Base-by-base conservation (phyloP, 2,329 filamentous ascomycete species). In the Neopestalotiopsis sp. region DNA sequence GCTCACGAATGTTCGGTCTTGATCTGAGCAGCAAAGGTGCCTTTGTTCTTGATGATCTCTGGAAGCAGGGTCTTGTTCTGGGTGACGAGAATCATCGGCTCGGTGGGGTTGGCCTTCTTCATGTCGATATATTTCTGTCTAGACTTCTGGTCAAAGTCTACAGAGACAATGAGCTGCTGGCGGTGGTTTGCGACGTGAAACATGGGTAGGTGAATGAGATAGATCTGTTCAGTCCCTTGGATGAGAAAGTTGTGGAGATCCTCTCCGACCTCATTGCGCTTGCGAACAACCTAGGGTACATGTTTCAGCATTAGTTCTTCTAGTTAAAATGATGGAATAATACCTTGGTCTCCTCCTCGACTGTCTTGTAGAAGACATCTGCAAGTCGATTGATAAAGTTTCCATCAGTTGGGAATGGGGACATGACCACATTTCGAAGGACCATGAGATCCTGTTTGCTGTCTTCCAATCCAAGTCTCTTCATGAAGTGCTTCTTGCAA, bases 401-500 rank as follows among this genome's bases (percentile, higher is more conserved):
- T 1, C 74, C 75, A 17, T 81, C 78, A 1, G 81, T 81, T 0
- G 82, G 80, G 59, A 81, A 84, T 0, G 83, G 82, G 5, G 80
- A 82, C 84, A 86, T 86, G 42, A 84, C 81, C 0, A 86, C 84
- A 32, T 85, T 86, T 9, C 82, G 78, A 9, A 86, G 64, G 1
- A 85, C 83, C 70, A 84, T 81, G 1, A 86, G 72, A 61, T 81
- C 79, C 12, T 81, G 76, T 0, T 74, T 61, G 20, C 76, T 79
- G 5, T 70, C 67, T 0, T 75, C 67, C 0, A 84, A 74, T 0
- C 79, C 79, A 28, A 86, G 79, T 10, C 83, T 76, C 45, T 76
- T 73, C 76, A 84, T 83, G 73, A 83, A 86, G 12, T 79, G 77
- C 0, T 75, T 62, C 10, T 79, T 79, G 65, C 83, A 85, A 2